These are phyloP conservation scores for Nevesoporus exiguus DNA, from an alignment of 768 basidiomycete genomes.

Conservation along the genomic window DNA sequence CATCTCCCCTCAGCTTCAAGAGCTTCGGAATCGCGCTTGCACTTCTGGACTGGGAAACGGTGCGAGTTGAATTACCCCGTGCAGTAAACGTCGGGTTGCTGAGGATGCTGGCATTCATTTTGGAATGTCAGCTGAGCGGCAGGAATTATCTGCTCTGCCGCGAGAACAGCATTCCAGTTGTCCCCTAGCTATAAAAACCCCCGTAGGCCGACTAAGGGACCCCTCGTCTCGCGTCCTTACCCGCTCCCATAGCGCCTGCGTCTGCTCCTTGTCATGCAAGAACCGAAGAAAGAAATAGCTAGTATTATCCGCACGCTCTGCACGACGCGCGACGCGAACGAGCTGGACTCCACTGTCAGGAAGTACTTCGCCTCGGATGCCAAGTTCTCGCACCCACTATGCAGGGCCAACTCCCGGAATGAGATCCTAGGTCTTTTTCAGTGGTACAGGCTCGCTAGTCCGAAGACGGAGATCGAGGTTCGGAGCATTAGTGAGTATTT, in stretches of 20 bases:
- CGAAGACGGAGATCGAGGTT: constrained; percentile 41
- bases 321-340: constrained; percentile 45
- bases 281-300: constrained; percentile 50
- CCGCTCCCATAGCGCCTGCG: neutral
- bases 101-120: neutral
- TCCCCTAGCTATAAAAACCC: constrained; percentile 16
- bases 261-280: constrained; percentile 42
- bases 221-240: neutral
- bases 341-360: constrained; percentile 44
- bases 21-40: neutral
- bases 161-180: neutral
- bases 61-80: neutral
- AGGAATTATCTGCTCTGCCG: neutral
- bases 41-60: neutral
- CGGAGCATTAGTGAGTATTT: constrained; percentile 41
- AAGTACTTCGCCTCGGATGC: constrained; percentile 55
- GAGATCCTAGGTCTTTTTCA: constrained; percentile 52
- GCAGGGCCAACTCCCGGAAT: constrained; percentile 52
- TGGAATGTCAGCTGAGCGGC: constrained; percentile 8
- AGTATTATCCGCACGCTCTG: constrained; percentile 44
- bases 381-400: constrained; percentile 57
- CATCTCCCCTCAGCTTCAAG: neutral
- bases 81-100: neutral
- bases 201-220: neutral
- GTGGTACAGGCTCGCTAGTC: constrained; percentile 67